These are phyloP conservation scores for Kwoniella sp. DNA, from an alignment of 768 basidiomycete species.

Conservation along the genomic window DNA sequence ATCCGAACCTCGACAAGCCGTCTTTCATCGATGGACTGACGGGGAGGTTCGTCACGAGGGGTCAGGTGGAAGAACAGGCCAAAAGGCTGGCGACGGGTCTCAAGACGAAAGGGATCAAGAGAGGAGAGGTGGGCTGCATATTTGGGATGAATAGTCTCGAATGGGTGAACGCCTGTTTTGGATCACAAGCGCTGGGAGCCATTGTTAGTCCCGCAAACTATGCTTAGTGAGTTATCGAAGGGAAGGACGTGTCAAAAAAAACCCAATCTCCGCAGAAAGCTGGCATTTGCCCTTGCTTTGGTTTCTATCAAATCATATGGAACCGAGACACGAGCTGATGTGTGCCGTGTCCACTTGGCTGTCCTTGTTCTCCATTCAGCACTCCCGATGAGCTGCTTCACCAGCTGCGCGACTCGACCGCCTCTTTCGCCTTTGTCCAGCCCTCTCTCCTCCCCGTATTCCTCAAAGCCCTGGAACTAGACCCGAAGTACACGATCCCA, in stretches of 20 bases:
- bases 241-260: too few species aligned
- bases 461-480: slow-evolving; percentile 63
- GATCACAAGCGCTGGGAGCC: slow-evolving; percentile 65
- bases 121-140: slow-evolving; percentile 67
- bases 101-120: slow-evolving; percentile 56
- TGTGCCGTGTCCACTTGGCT: not conserved
- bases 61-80: slow-evolving; percentile 62
- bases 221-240: slow-evolving; percentile 30
- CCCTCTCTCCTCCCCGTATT: slow-evolving; percentile 67
- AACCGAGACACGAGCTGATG: too few species aligned
- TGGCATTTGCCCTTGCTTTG: too few species aligned
- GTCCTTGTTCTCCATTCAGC: slow-evolving; percentile 62
- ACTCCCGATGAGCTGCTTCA: slow-evolving; percentile 69
- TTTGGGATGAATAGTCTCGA: slow-evolving; percentile 65
- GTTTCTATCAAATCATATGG: too few species aligned
- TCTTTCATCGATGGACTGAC: slow-evolving; percentile 72
- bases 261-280: too few species aligned
- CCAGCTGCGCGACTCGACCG: slow-evolving; percentile 71
- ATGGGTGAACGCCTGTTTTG: slow-evolving; percentile 60
- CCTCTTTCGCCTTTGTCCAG: slow-evolving; percentile 67
- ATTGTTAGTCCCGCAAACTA: slow-evolving; percentile 70
- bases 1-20: slow-evolving; percentile 54
- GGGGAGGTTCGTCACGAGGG: slow-evolving; percentile 64
- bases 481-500: slow-evolving; percentile 54
- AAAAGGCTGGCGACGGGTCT: slow-evolving; percentile 68